phyloP scores from a whole-genome alignment of 768 basidiomycete species.

The Daedaleopsis nitida region DNA sequence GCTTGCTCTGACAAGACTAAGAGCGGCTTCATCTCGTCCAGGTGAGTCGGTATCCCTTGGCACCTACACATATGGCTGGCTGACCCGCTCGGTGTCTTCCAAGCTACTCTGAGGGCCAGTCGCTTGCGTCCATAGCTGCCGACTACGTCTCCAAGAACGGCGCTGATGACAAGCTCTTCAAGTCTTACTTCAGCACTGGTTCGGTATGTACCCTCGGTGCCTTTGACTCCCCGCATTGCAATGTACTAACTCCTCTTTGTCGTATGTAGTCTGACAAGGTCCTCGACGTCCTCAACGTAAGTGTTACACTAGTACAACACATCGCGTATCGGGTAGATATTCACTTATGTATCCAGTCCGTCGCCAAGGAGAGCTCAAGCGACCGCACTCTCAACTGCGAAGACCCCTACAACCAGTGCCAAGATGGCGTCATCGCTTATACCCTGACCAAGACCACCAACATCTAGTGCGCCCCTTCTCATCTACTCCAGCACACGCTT shows the following conservation, averaged over 20 bases:
- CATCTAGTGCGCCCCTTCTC: constrained; percentile 35
- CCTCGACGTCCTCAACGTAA: constrained; percentile 31
- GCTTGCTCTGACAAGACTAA: constrained; percentile 39
- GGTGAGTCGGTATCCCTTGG: constrained; percentile 33
- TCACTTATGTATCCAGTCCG: constrained; percentile 23
- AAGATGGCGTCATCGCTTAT: constrained; percentile 45
- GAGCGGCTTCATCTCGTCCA: constrained; percentile 41
- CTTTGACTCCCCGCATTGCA: neutral
- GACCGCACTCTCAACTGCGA: constrained; percentile 45
- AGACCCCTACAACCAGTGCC: constrained; percentile 37
- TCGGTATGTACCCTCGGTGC: constrained; percentile 5
- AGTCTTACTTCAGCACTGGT: constrained; percentile 39
- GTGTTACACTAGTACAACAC: neutral
- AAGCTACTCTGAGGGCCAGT: constrained; percentile 41
- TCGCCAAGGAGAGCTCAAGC: constrained; percentile 43
- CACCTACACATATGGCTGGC: neutral
- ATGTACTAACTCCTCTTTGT: neutral
- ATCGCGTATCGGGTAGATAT: neutral
- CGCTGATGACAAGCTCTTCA: constrained; percentile 39
- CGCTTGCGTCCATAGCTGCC: constrained; percentile 35
- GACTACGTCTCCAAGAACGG: constrained; percentile 41
- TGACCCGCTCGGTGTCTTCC: neutral
- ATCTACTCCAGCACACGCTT: neutral
- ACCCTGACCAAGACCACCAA: constrained; percentile 45
- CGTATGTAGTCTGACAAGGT: constrained; percentile 31